Conservation (phyloP, 2,329 filamentous ascomycete species). For the Thelonectria blattea region DNA sequence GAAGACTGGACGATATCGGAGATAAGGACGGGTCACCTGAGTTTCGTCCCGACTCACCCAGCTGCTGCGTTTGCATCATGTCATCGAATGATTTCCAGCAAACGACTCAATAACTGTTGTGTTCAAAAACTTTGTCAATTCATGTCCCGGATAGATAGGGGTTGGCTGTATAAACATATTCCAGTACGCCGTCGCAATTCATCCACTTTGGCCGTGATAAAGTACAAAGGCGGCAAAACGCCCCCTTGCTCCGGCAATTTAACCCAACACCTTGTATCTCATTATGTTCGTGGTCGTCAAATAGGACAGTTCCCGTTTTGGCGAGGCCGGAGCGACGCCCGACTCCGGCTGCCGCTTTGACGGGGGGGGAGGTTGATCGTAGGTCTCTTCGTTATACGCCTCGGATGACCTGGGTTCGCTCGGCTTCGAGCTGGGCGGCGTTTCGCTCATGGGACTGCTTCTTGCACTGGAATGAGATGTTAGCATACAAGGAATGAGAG, state of each 20-base stretch:
- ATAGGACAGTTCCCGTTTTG: constrained; percentile 6
- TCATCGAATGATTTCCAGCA: neutral
- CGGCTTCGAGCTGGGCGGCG: constrained; percentile 86
- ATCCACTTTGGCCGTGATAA: constrained; percentile 17
- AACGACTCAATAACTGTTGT: neutral
- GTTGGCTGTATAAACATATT: constrained; percentile 26
- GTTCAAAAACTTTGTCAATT: constrained; percentile 29
- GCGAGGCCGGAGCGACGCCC: constrained; percentile 29
- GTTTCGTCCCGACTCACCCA: constrained; percentile 16
- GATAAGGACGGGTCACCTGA: constrained; percentile 31
- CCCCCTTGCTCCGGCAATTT: constrained; percentile 29
- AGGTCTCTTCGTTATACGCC: constrained; percentile 66
- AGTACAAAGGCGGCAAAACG: constrained; percentile 35
- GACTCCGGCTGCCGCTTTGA: constrained; percentile 15
- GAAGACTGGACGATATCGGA: constrained; percentile 38
- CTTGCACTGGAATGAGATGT: constrained; percentile 70
- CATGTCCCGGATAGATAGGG: constrained; percentile 26
- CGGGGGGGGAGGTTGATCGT: neutral
- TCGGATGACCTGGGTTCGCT: constrained; percentile 93
- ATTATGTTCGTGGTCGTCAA: constrained; percentile 38
- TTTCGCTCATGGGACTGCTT: constrained; percentile 96
- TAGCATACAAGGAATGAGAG: constrained; percentile 7
- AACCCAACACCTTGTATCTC: constrained; percentile 30
- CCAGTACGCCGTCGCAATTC: constrained; percentile 37
- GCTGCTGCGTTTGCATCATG: neutral